A percentile compares a stretch with the other conserved stretches of the same genome.
Conservation (phyloP, 768 basidiomycete genomes). For the Auriscalpium microsporum region DNA sequence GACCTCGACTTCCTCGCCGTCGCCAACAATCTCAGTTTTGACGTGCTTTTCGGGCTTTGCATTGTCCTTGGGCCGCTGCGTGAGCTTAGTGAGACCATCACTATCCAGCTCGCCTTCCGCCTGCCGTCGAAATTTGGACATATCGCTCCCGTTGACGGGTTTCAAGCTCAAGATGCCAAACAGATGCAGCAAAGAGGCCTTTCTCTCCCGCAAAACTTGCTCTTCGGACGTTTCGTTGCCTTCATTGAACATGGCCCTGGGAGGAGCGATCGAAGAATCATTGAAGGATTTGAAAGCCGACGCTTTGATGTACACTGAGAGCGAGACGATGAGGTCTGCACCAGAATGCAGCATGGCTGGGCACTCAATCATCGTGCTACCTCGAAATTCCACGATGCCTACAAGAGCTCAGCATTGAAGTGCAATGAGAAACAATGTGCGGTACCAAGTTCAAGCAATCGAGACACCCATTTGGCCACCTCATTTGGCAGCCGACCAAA, state of each 20-base stretch:
- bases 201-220: conserved; percentile 70
- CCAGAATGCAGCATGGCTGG: conserved; percentile 65
- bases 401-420: neutral
- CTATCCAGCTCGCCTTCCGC: conserved; percentile 27
- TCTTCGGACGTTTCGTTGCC: conserved; percentile 77
- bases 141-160: conserved; percentile 31
- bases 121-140: conserved; percentile 2
- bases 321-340: conserved; percentile 65
- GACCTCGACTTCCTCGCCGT: conserved; percentile 76
- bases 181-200: conserved; percentile 60
- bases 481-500: conserved; percentile 72
- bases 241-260: conserved; percentile 54
- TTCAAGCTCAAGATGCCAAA: conserved; percentile 69
- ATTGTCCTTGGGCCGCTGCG: conserved; percentile 24
- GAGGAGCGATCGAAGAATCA: conserved; percentile 23
- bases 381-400: conserved; percentile 62
- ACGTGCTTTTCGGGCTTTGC: conserved; percentile 20
- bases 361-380: conserved; percentile 70
- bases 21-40: conserved; percentile 63
- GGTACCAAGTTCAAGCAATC: conserved; percentile 62
- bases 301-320: conserved; percentile 61
- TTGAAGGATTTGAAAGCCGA: conserved; percentile 54
- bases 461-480: conserved; percentile 64
- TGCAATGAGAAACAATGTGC: neutral
- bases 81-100: conserved; percentile 34